A percentile compares a stretch with the other conserved stretches of the same genome.
phyloP scores from a whole-genome alignment of 306 rosid genomes.

The Hippophae rhamnoides region DNA sequence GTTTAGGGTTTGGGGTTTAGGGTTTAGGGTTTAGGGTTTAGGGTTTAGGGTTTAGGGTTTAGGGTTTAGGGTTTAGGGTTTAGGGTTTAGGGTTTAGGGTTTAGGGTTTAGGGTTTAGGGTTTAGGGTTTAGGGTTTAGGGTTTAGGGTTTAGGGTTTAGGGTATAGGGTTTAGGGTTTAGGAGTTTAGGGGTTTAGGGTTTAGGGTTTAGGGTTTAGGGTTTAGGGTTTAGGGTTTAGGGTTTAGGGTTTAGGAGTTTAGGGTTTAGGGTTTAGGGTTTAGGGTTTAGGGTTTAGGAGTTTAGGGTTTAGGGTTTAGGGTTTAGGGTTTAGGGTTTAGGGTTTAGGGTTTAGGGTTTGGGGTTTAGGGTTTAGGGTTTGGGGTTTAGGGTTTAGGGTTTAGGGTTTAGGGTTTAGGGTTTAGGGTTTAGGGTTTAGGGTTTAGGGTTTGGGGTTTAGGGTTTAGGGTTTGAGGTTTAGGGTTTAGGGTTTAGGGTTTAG shows the following conservation, averaged over 20 bases:
- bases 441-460: conserved; percentile 7
- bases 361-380: conserved; percentile 19
- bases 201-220: conserved; percentile 2
- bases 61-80: conserved; percentile 3
- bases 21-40: too few species aligned
- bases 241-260: conserved; percentile 13
- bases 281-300: conserved; percentile 18
- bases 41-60: too few species aligned
- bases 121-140: conserved; percentile 1
- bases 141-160: conserved; percentile 5
- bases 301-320: conserved; percentile 15
- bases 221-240: conserved; percentile 13
- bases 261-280: conserved; percentile 19
- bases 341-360: conserved; percentile 19
- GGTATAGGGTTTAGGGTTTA: neutral
- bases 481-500: conserved; percentile 7
- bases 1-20: too few species aligned
- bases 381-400: conserved; percentile 15
- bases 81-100: conserved; percentile 12
- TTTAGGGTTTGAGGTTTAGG: neutral
- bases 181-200: conserved; percentile 1
- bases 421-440: conserved; percentile 12
- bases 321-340: conserved; percentile 15
- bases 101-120: conserved; percentile 1
- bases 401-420: too few species aligned